phyloP scores from a whole-genome alignment of 345 rosid genomes.

The Dovyalis caffra region DNA sequence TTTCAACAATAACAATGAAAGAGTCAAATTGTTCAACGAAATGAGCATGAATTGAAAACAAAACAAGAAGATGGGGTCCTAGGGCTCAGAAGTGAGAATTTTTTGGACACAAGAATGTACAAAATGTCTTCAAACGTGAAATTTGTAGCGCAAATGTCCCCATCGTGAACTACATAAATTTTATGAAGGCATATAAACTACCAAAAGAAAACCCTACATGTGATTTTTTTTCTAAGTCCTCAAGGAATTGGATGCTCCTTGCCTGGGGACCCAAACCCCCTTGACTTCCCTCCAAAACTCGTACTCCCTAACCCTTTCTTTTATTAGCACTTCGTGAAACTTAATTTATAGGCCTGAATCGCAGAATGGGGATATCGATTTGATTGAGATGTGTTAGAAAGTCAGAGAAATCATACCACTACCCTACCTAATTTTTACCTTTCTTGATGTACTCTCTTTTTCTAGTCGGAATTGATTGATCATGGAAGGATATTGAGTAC shows the following conservation, averaged over 20 bases:
- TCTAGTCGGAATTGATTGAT: not conserved
- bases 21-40: constrained; percentile 8
- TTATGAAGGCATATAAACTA: constrained; percentile 22
- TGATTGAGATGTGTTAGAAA: not conserved
- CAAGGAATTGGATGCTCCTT: constrained; percentile 13
- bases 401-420: not conserved
- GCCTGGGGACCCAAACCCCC: constrained; percentile 17
- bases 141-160: constrained; percentile 33
- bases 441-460: not conserved
- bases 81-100: constrained; percentile 8
- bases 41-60: constrained; percentile 7
- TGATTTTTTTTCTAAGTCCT: not conserved
- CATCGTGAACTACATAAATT: constrained; percentile 33
- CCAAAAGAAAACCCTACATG: constrained; percentile 14
- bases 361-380: not conserved
- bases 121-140: constrained; percentile 32
- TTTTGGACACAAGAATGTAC: constrained; percentile 22
- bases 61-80: constrained; percentile 23
- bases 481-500: not conserved
- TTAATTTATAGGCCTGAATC: not conserved
- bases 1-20: not conserved
- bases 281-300: constrained; percentile 14
- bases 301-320: not conserved
- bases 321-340: not conserved
- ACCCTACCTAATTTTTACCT: no score